Conservation (phyloP, 257 asterid species). For the Nicotiana sylvestris region DNA sequence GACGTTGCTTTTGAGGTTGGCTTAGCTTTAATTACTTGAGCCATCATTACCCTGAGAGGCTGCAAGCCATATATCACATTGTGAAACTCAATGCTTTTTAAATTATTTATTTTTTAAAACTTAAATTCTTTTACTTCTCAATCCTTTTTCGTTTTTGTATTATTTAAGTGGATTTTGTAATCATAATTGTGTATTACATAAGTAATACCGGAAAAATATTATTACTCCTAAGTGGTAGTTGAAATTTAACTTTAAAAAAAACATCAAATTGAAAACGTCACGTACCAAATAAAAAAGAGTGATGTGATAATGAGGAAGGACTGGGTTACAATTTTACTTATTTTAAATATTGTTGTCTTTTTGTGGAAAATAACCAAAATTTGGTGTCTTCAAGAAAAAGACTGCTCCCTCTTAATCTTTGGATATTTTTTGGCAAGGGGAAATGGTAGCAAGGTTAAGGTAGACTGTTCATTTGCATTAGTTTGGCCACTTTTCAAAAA, state of each 20-base stretch:
- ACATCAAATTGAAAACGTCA: not conserved
- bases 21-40: not conserved
- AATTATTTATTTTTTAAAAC: too few species aligned
- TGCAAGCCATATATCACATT: not conserved
- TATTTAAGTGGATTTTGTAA: too few species aligned
- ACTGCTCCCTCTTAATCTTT: not conserved
- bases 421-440: not conserved
- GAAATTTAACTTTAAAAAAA: too few species aligned
- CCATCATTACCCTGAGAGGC: not conserved
- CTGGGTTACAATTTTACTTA: not conserved
- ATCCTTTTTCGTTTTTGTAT: not conserved
- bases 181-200: too few species aligned
- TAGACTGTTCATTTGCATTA: too few species aligned
- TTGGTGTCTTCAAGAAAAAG: not conserved
- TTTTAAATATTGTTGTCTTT: not conserved
- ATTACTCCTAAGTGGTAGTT: too few species aligned
- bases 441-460: not conserved
- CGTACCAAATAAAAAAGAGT: not conserved
- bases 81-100: not conserved
- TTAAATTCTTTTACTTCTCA: not conserved
- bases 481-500: too few species aligned
- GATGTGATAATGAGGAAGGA: not conserved
- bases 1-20: constrained; percentile 12
- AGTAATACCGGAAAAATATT: too few species aligned
- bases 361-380: not conserved